Base-by-base conservation (phyloP, 2,329 filamentous ascomycete species). In the Metarhizium brunneum region DNA sequence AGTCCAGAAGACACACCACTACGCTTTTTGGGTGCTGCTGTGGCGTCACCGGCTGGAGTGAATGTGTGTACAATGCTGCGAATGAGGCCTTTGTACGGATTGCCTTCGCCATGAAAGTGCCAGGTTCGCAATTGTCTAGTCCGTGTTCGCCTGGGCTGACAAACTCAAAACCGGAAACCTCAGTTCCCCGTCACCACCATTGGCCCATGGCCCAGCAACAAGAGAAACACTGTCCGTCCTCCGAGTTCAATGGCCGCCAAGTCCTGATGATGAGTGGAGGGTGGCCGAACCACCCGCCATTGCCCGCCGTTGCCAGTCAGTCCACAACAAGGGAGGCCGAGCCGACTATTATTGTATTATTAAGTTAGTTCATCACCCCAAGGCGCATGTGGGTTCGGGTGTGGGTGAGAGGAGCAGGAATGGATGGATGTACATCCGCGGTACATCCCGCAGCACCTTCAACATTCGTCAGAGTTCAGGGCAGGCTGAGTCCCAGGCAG, bases 361-460 rank as follows among this genome's bases (percentile, higher is more conserved):
- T 35, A 35, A 35, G 32, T 40, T 40, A 40, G 38, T 40, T 40
- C 38, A 10, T 16, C 14, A 16, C 7, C 6, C 16, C 16, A 20
- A 20, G 18, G 42, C 7, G 6, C 42, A 20, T 20, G 42, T 45
- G 42, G 42, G 42, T 16, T 45, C 11, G 42, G 42, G 42, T 14
- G 25, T 30, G 25, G 10, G 10, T 35, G 32, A 8, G 50, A 29
- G 20, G 18, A 51, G 7, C 11, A 11, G 38, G 16, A 18, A 29
- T 35, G 32, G 38, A 8, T 52, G 36, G 38, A 8, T 52, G 36
- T 53, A 53, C 40, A 7, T 18, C 16, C 29, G 40, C 51, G 38
- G 48, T 50, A 50, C 53, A 47, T 51, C 38, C 53, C 47, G 53
- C 38, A 38, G 45, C 36, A 47, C 40, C 48, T 35, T 35, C 25